Percentiles rank a stretch among this genome's conserved stretches.
These are phyloP conservation scores for Xylaria digitata DNA, from an alignment of 2,329 filamentous ascomycete species.

Conservation along the genomic window DNA sequence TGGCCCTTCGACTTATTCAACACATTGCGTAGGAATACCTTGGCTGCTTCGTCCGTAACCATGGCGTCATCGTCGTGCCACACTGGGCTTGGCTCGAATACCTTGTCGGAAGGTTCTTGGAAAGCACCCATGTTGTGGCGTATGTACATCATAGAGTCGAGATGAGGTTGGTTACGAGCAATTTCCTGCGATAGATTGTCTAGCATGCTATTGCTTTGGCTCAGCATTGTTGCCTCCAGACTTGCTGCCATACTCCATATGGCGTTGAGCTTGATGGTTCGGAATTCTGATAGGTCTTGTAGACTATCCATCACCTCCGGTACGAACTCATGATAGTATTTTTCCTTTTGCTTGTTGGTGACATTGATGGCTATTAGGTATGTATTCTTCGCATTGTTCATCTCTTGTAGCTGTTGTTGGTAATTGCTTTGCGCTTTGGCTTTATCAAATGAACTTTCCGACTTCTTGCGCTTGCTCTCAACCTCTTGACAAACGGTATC, in stretches of 20 bases:
- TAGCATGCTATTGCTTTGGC: constrained; percentile 77
- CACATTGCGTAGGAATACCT: constrained; percentile 90
- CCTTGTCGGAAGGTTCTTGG: constrained; percentile 85
- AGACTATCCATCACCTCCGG: constrained; percentile 93
- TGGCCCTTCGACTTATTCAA: constrained; percentile 90
- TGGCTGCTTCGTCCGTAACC: constrained; percentile 86
- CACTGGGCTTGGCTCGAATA: constrained; percentile 92
- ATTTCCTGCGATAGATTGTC: constrained; percentile 83
- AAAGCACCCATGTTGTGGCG: constrained; percentile 87
- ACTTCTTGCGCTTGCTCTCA: constrained; percentile 93
- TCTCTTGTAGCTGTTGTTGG: constrained; percentile 90
- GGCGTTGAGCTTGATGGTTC: constrained; percentile 83
- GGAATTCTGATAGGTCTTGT: constrained; percentile 92
- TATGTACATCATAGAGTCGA: constrained; percentile 98
- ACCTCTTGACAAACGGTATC: constrained; percentile 94
- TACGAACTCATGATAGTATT: constrained; percentile 96
- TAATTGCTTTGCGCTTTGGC: constrained; percentile 90
- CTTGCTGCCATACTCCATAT: constrained; percentile 85
- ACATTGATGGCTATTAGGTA: constrained; percentile 97
- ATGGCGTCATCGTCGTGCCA: constrained; percentile 95
- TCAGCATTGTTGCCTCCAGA: constrained; percentile 83
- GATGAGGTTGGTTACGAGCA: constrained; percentile 82
- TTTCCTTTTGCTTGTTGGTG: constrained; percentile 96
- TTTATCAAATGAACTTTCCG: constrained; percentile 94
- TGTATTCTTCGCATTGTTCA: constrained; percentile 99